Base-by-base conservation (phyloP, 2,329 filamentous ascomycete species). In the Talaromyces islandicus region DNA sequence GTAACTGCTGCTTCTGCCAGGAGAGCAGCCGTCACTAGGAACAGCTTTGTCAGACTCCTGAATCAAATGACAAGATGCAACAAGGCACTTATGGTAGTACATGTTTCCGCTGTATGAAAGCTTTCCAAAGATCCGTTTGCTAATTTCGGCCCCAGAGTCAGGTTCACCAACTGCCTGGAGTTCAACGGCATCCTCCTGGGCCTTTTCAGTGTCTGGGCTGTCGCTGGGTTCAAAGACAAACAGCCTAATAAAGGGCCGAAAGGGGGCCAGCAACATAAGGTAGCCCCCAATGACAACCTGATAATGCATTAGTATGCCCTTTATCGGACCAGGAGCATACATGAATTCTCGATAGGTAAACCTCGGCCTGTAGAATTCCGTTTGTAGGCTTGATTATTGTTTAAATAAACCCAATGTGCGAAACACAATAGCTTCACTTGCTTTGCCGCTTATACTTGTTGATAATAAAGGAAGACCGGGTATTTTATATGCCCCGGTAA, bases 281-380 rank as follows among this genome's bases (percentile, higher is more conserved):
- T 56, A 56, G 14, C 25, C 54, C 19, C 38, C 38, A 2, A 48
- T 56, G 6, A 32, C 38, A 56, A 56, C 30, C 6, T 30, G 30
- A 30, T 56, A 56, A 10, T 56, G 54, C 38, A 30, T 56, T 29
- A 56, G n/a, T 38, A 56, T 56, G 24, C 54, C 54, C 38, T 24
- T 38, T 46, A 56, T 21, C 7, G 46, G 46, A 27, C 54, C 54
- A 30, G 54, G 54, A 7, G 38, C 54, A 48, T 48, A 32, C 54
- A 56, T 56, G 10, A 48, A 56, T 14, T 56, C 54, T 7, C 25
- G 25, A 21, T 56, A 56, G 1, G 54, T 56, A 2, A 56, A 56
- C 14, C 48, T 38, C 5, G 35, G 35, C 35, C 35, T 17, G 35
- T 38, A 38, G 35, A 38, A 38, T 38, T 38, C 35, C 10, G 9